These are phyloP conservation scores for Alternaria gaisen DNA, from an alignment of 2,329 filamentous ascomycete species.

Conservation along the genomic window DNA sequence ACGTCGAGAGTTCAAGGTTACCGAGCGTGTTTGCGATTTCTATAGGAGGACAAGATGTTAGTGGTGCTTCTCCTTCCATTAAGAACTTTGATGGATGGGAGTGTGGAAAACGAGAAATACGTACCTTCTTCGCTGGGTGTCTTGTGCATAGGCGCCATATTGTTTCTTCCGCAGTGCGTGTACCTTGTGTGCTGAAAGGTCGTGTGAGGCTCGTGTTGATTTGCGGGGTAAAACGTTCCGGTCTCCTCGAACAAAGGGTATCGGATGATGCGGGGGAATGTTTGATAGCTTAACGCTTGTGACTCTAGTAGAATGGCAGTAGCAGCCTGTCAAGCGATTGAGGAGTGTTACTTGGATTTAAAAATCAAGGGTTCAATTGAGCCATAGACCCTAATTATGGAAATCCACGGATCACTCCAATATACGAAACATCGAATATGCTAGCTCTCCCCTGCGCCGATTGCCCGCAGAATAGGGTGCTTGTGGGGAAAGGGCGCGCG, in stretches of 20 bases:
- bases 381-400: conserved; percentile 1
- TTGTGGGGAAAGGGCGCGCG: conserved; percentile 20
- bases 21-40: conserved; percentile 51
- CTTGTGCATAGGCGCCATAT: conserved; percentile 21
- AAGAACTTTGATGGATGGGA: neutral
- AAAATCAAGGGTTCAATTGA: neutral
- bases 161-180: neutral
- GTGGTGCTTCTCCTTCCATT: neutral
- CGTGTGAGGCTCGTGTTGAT: conserved; percentile 1
- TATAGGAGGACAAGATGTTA: conserved; percentile 16
- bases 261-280: neutral
- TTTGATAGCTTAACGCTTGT: neutral
- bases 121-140: conserved; percentile 22
- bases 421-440: neutral
- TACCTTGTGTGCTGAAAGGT: neutral
- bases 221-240: conserved; percentile 10
- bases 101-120: neutral
- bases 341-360: neutral
- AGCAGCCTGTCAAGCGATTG: neutral
- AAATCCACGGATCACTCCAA: conserved; percentile 3
- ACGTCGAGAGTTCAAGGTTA: conserved; percentile 48
- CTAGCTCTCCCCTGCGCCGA: conserved; percentile 4
- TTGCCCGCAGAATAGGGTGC: conserved; percentile 6
- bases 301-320: neutral
- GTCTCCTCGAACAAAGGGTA: neutral